Evolutionary conservation across 1,139 yeast genomes (phyloP), one percentile per base, ranked within the genome.

Genomic region (Zhuliangozyma parablackwelliae): DNA sequence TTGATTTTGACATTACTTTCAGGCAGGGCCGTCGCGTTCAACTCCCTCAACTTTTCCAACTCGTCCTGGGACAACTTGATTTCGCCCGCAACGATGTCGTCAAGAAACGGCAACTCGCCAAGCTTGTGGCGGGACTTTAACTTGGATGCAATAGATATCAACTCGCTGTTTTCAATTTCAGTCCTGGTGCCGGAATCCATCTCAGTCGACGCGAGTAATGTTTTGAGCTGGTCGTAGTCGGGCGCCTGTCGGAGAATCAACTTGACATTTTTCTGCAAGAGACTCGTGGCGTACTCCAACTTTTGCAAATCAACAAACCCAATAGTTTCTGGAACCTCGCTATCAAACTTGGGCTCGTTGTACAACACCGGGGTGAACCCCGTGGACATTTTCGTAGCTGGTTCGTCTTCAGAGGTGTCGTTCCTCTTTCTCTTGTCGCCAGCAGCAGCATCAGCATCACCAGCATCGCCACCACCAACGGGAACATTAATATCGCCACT

Each of bases 111-210:
- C 11, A 81, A 57, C 29, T 72, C 59, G 0, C 77, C 75, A 2
- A 66, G 47, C 20, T 68, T 61, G 46, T 82, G 66, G 29, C 78
- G 59, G 1, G 80, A 61, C 50, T 82, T 81, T 42, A 87, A 56
- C 40, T 69, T 69, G 1, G 82, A 65, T 0, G 89, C 87, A 21
- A 85, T 56, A 34, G 70, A 71, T 23, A 86, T 56, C 39, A 82
- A 72, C 34, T 62, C 60, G 43, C 75, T 80, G 40, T 79, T 69
- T 21, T 72, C 58, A 32, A 83, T 54, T n/a, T 78, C 75, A 12
- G 77, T 63, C 36, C 56, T 57, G 12, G 72, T 65, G 12, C 70
- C 57, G 10, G 65, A 52, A 34, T 67, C 69, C 5, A 69, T 52
- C 3, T 46, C 33, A 2, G 42, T 42, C 5, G 56, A 51, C 21